Evolutionary conservation across 2,329 filamentous ascomycete species (phyloP).

Genomic region (Fusarium scirpi): DNA sequence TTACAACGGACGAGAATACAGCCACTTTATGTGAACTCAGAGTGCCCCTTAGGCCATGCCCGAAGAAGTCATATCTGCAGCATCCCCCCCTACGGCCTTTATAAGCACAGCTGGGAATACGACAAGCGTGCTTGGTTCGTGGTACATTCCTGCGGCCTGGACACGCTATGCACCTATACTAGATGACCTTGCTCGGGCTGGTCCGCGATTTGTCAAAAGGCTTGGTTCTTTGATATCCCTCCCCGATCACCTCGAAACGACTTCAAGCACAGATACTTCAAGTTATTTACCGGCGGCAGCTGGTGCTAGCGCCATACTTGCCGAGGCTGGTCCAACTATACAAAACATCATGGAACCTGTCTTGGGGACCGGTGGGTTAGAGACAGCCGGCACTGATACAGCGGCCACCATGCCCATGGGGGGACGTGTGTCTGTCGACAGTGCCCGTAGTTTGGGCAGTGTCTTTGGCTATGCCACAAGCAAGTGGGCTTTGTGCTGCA

Average conservation of each 20-base stretch:
- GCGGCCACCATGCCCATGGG: conserved; percentile 49
- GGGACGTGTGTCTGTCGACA: conserved; percentile 67
- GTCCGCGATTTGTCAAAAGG: conserved; percentile 77
- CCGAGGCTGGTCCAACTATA: conserved; percentile 42
- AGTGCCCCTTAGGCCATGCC: conserved; percentile 38
- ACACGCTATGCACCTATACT: conserved; percentile 72
- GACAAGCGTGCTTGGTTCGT: conserved; percentile 48
- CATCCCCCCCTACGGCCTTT: conserved; percentile 39
- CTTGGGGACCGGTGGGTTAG: conserved; percentile 22
- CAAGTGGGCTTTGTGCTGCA: conserved; percentile 90
- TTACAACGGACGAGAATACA: not conserved
- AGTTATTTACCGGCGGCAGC: conserved; percentile 36
- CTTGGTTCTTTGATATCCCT: conserved; percentile 72
- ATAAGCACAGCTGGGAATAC: conserved; percentile 23
- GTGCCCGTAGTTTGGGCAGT: conserved; percentile 79
- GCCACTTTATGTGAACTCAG: not conserved
- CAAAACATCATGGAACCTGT: conserved; percentile 50
- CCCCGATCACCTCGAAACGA: conserved; percentile 67
- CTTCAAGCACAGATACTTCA: conserved; percentile 62
- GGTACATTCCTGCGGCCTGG: conserved; percentile 69
- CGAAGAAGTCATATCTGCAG: conserved; percentile 38
- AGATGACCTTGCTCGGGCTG: conserved; percentile 75
- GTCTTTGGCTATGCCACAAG: conserved; percentile 92
- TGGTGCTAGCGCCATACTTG: conserved; percentile 37
- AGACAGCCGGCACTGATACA: conserved; percentile 20